phyloP scores from a whole-genome alignment of 1,139 yeast genomes.

The Blastobotrys buckinghamii region DNA sequence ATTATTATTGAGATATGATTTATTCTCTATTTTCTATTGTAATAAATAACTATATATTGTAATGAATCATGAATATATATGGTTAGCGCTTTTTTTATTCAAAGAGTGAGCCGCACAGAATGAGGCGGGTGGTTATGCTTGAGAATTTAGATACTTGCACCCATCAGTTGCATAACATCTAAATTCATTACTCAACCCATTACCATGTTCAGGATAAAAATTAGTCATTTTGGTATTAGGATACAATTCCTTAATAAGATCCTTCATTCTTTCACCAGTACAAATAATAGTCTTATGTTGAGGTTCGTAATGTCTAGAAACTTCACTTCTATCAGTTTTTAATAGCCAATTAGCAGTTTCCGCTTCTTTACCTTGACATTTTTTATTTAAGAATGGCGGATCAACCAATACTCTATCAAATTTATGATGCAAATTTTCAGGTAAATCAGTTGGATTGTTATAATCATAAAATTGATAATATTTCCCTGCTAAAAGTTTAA shows the following conservation, averaged over 20 bases:
- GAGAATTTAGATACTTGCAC: slow-evolving; percentile 8
- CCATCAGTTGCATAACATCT: slow-evolving; percentile 78
- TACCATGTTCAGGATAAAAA: slow-evolving; percentile 73
- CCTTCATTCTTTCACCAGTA: slow-evolving; percentile 84
- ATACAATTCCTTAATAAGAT: slow-evolving; percentile 52
- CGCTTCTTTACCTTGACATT: slow-evolving; percentile 67
- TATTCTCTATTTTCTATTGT: no score
- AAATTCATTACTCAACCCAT: slow-evolving; percentile 83
- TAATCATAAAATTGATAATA: slow-evolving; percentile 72
- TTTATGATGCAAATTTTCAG: slow-evolving; percentile 51
- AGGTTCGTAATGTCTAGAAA: slow-evolving; percentile 34
- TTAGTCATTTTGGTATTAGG: slow-evolving; percentile 59
- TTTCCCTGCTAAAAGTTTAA: slow-evolving; percentile 63
- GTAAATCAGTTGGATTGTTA: slow-evolving; percentile 57
- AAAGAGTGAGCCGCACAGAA: not conserved
- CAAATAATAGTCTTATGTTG: slow-evolving; percentile 58
- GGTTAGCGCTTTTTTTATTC: no score
- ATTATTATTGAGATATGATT: no score
- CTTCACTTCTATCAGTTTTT: slow-evolving; percentile 21
- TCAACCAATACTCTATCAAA: slow-evolving; percentile 76
- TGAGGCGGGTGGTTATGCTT: not conserved
- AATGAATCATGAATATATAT: no score
- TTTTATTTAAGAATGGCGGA: slow-evolving; percentile 80
- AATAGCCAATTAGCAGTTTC: slow-evolving; percentile 60
- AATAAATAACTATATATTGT: no score